A percentile compares a stretch with the other conserved stretches of the same genome.
phyloP scores from a whole-genome alignment of 2,329 filamentous ascomycete species.

The Trichoderma lentiforme region DNA sequence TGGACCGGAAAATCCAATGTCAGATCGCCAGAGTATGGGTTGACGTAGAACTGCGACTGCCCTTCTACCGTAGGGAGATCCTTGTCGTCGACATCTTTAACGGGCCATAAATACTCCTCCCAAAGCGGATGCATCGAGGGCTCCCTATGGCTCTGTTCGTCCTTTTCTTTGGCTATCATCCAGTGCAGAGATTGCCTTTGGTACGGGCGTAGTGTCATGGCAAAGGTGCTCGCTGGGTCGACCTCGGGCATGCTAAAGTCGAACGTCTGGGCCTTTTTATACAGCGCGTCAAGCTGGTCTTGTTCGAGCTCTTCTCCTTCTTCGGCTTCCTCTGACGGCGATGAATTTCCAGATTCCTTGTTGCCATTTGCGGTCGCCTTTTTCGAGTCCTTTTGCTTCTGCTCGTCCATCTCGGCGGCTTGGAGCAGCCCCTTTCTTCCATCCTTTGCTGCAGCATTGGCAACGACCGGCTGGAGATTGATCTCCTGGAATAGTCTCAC shows the following conservation, averaged over 20 bases:
- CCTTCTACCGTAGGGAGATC: slow-evolving; percentile 63
- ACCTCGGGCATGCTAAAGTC: slow-evolving; percentile 89
- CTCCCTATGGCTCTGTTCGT: slow-evolving; percentile 67
- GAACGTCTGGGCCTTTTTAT: slow-evolving; percentile 94
- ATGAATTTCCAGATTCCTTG: slow-evolving; percentile 41
- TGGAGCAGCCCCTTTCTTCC: slow-evolving; percentile 80
- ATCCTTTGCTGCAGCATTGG: slow-evolving; percentile 73
- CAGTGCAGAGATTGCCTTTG: slow-evolving; percentile 94
- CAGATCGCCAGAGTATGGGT: slow-evolving; percentile 93
- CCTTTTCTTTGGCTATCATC: slow-evolving; percentile 93
- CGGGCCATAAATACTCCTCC: slow-evolving; percentile 93
- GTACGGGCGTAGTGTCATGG: slow-evolving; percentile 81
- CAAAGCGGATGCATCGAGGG: slow-evolving; percentile 93
- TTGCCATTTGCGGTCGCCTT: slow-evolving; percentile 28
- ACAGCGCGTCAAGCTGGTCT: slow-evolving; percentile 88
- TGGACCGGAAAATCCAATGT: slow-evolving; percentile 89
- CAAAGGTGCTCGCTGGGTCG: slow-evolving; percentile 78
- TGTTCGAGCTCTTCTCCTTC: slow-evolving; percentile 91
- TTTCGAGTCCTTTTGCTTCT: slow-evolving; percentile 57
- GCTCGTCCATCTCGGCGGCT: slow-evolving; percentile 84
- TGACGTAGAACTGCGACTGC: slow-evolving; percentile 82
- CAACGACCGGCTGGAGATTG: slow-evolving; percentile 70
- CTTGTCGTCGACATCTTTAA: slow-evolving; percentile 81
- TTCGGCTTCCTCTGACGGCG: slow-evolving; percentile 66
- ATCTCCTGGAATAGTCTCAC: slow-evolving; percentile 89